Evolutionary conservation across 768 basidiomycete genomes (phyloP), one percentile per base, ranked within the genome.

Genomic region (Boletus rubropictus): DNA sequence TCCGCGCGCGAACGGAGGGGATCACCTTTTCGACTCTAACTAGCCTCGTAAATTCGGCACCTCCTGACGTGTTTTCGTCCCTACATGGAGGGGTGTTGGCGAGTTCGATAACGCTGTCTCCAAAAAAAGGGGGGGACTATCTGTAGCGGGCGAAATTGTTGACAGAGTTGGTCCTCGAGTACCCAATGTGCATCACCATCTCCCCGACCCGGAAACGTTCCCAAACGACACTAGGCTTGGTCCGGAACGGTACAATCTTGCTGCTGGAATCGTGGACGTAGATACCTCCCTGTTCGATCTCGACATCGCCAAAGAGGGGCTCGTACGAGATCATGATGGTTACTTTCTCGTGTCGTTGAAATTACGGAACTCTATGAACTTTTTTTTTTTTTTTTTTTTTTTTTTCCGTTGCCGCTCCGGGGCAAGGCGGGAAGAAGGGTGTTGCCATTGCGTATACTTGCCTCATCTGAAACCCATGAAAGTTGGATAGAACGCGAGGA

Each of bases 151-250:
- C 67, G 10, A 76, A 59, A 21, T 77, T 66, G 52, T 71, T 66
- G 42, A 66, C 63, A 28, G 73, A 67, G 41, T 70, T 59, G 11
- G 25, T 37, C 20, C 78, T 65, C 8, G 67, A 68, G 40, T 69
- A 65, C 5, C 71, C 69, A 10, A 82, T 56, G 22, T 57, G 67
- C 53, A 70, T 72, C 4, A 73, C 76, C 64, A 82, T 82, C 54
- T 83, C 78, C 18, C 77, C 79, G 9, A 81, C 78, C 55, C 75
- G 78, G 64, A 77, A 82, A 29, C 73, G 72, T 54, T 82, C 80
- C 59, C 76, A 32, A 1, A 81, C 80, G 2, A 67, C 56, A 42
- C 79, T 79, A 6, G 64, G 62, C 49, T 72, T 73, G n/a, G 77
- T 77, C 53, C 83, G 82, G 48, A 76, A 72, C 55, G 83, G 77